These are phyloP conservation scores for Daldinia decipiens DNA, from an alignment of 495 filamentous ascomycete genomes.

Conservation along the genomic window DNA sequence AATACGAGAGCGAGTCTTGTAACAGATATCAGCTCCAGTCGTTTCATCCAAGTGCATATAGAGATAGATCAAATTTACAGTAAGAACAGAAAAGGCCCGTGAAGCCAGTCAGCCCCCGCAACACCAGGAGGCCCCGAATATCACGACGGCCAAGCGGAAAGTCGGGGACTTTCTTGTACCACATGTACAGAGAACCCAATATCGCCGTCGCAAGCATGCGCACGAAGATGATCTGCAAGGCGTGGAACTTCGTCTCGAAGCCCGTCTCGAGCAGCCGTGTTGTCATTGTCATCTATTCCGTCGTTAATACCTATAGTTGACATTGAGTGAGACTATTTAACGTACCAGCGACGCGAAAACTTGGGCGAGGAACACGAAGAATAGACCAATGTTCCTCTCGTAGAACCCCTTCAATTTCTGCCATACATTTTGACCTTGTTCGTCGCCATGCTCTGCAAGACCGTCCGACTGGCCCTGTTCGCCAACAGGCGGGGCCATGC, in stretches of 20 bases:
- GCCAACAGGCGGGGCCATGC: background rate
- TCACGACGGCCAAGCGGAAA: slow-evolving; percentile 74
- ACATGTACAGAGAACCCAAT: slow-evolving; percentile 76
- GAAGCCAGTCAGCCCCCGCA: slow-evolving; percentile 75
- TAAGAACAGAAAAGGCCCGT: slow-evolving; percentile 80
- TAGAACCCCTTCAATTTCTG: slow-evolving; percentile 36
- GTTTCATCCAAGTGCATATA: background rate
- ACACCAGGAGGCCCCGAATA: slow-evolving; percentile 69
- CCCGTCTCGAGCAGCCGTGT: slow-evolving; percentile 71
- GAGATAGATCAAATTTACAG: slow-evolving; percentile 55
- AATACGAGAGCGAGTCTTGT: slow-evolving; percentile 76
- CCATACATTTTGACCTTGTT: slow-evolving; percentile 3
- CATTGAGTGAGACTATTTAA: background rate
- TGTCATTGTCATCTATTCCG: slow-evolving; percentile 72
- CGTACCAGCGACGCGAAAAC: slow-evolving; percentile 71
- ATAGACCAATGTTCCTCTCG: slow-evolving; percentile 70
- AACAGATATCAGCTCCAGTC: background rate
- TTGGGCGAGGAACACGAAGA: slow-evolving; percentile 75
- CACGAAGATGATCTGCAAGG: slow-evolving; percentile 83
- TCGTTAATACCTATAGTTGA: slow-evolving; percentile 1
- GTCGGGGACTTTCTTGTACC: slow-evolving; percentile 68
- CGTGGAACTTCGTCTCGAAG: slow-evolving; percentile 69
- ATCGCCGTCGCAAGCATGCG: slow-evolving; percentile 79
- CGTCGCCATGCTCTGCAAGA: background rate
- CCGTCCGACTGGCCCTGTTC: slow-evolving; percentile 7